Conservation (phyloP, 805 yeast genomes). For the Candida pini region DNA sequence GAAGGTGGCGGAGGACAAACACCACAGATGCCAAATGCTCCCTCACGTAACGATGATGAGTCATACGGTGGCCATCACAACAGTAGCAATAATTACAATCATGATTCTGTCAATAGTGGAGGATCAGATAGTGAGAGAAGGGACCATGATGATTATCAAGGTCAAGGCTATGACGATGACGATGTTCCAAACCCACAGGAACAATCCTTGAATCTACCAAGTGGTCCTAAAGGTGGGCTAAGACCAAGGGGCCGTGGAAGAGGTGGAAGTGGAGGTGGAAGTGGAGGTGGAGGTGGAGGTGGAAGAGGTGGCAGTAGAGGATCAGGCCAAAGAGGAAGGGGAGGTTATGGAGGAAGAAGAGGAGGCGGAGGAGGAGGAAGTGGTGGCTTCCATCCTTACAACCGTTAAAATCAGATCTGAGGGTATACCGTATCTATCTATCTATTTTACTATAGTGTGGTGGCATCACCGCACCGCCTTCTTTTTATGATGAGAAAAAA, state of each 20-base stretch:
- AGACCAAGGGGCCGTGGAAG: too few species aligned
- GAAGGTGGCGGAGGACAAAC: conserved; percentile 3
- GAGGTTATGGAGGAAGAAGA: conserved; percentile 12
- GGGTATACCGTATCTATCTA: not conserved
- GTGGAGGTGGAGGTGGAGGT: conserved; percentile 13
- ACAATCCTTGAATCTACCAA: conserved; percentile 23
- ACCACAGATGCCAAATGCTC: not conserved
- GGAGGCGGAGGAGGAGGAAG: conserved; percentile 18
- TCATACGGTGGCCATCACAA: conserved; percentile 3
- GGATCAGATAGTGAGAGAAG: too few species aligned
- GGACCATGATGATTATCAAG: conserved; percentile 2
- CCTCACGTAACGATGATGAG: conserved; percentile 8
- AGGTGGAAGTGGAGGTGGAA: conserved; percentile 12
- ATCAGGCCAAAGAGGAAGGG: conserved; percentile 17
- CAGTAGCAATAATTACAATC: not conserved
- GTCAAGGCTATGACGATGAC: conserved; percentile 20
- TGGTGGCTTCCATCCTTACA: conserved; percentile 30
- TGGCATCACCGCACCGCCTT: too few species aligned
- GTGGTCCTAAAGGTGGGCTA: conserved; percentile 29
- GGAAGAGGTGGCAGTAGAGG: conserved; percentile 18
- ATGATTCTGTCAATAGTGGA: not conserved
- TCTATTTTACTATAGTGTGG: too few species aligned
- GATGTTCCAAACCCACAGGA: conserved; percentile 33
- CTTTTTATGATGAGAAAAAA: too few species aligned
- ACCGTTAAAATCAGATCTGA: conserved; percentile 11